Evolutionary conservation across 352 stramenopile genomes (phyloP), one percentile per base, ranked within the genome.

Genomic region (Globisporangium emineosum): DNA sequence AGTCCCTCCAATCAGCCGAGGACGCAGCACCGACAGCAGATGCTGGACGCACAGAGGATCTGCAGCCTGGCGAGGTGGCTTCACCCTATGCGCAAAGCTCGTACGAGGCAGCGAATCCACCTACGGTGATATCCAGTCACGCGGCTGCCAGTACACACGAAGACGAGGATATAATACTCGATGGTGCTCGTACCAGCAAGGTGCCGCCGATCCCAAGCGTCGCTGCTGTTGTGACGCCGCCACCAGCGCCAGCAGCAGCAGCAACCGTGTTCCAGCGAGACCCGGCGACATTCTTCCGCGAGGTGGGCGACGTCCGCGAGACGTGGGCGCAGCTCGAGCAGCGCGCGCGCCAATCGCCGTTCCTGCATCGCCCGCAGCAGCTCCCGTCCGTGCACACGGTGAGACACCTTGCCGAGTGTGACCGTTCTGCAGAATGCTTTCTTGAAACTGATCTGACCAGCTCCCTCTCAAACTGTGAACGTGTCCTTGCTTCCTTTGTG

Each of bases 271-370:
- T 23, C 2, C 21, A 52, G 17, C 40, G 32, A 25, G 65, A 73
- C 56, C 47, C 62, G 43, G 50, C 54, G 30, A 52, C 60, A 59
- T 79, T 79, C 70, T 78, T 84, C 66, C 63, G 56, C 56, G 68
- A 80, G 0, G 57, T 65, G 2, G 68, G 70, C 27, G 78, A 88
- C 42, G 67, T 70, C 13, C 78, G 81, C 8, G 77, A 89, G 62
- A 90, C 77, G 25, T 94, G 83, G 77, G 73, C 67, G 2, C 66
- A 87, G 56, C 64, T 92, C 23, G 75, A 90, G 72, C 79, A 83
- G 53, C 81, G 76, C 29, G 83, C 78, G 30, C 69, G 69, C 47
- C 55, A 62, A 8, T 67, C 83, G 21, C 75, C 81, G 30, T 84
- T 75, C 67, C 60, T 72, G 32, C 72, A 89, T 17, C 71, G 72